Conservation (phyloP, 2,329 filamentous ascomycete genomes). For the Diaporthe citri region DNA sequence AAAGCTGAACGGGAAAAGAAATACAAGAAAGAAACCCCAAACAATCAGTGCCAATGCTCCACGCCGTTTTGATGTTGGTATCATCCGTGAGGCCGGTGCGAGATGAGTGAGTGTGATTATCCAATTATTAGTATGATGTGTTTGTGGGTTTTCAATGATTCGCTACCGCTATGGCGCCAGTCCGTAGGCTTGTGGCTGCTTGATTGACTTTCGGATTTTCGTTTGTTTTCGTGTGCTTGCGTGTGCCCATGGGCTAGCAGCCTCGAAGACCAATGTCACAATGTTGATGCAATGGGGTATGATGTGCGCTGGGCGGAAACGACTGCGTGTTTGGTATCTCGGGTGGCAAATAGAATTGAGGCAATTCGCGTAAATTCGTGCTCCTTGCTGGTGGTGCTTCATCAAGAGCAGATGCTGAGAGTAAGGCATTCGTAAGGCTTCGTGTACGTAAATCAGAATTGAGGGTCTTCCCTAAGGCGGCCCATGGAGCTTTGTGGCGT, state of each 20-base stretch:
- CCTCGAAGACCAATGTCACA: neutral
- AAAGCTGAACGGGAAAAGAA: neutral
- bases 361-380: constrained; percentile 10
- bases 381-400: constrained; percentile 4
- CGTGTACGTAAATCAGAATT: constrained; percentile 51
- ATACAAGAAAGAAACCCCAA: constrained; percentile 1
- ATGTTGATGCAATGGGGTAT: constrained; percentile 14
- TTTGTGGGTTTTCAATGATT: constrained; percentile 9
- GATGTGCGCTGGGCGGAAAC: constrained; percentile 8
- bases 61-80: constrained; percentile 27
- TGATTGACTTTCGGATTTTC: neutral
- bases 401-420: constrained; percentile 22
- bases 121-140: constrained; percentile 24
- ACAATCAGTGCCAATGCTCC: constrained; percentile 26
- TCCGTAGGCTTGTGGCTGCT: neutral
- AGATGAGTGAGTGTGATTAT: constrained; percentile 35
- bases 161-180: constrained; percentile 26
- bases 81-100: constrained; percentile 9
- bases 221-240: neutral
- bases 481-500: constrained; percentile 65
- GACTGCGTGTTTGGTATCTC: constrained; percentile 29
- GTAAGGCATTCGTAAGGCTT: neutral
- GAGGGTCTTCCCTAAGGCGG: constrained; percentile 67
- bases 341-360: constrained; percentile 21
- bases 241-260: neutral